A percentile compares a stretch with the other conserved stretches of the same genome.
Evolutionary conservation across 306 rosid genomes (phyloP).

Genomic region (Dryas alaskensis): DNA sequence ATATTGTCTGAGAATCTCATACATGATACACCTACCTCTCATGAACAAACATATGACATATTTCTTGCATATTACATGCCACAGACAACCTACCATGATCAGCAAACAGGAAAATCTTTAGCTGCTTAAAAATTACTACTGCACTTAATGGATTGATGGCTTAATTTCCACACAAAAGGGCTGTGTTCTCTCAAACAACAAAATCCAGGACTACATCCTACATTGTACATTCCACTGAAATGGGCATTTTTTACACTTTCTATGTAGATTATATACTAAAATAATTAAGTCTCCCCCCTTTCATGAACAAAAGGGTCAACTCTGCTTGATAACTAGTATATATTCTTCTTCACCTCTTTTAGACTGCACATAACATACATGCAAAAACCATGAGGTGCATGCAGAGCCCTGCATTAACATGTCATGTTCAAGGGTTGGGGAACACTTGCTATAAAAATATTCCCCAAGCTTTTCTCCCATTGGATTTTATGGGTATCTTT

Average conservation of each 20-base stretch:
- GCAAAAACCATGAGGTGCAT: background rate
- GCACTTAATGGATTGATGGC: background rate
- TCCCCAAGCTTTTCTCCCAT: background rate
- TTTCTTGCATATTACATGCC: conserved; percentile 1
- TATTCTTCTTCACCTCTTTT: background rate
- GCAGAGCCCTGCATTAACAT: conserved; percentile 22
- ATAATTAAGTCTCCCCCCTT: conserved; percentile 5
- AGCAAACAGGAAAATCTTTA: conserved; percentile 1
- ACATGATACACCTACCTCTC: background rate
- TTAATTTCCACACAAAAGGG: conserved; percentile 7
- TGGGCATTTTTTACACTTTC: no score
- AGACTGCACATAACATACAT: background rate
- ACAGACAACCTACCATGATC: background rate
- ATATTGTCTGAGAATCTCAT: background rate
- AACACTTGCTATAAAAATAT: conserved; percentile 7
- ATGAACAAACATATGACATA: background rate
- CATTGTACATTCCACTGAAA: background rate
- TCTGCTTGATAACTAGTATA: background rate
- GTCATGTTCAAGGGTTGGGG: conserved; percentile 26
- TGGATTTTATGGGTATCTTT: no score
- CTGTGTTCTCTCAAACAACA: conserved; percentile 3
- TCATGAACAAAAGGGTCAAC: background rate
- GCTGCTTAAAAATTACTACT: background rate
- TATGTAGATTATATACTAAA: background rate
- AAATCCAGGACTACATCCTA: conserved; percentile 1